Conservation (phyloP, 106 monocot genomes). For the Gastrodia elata region DNA sequence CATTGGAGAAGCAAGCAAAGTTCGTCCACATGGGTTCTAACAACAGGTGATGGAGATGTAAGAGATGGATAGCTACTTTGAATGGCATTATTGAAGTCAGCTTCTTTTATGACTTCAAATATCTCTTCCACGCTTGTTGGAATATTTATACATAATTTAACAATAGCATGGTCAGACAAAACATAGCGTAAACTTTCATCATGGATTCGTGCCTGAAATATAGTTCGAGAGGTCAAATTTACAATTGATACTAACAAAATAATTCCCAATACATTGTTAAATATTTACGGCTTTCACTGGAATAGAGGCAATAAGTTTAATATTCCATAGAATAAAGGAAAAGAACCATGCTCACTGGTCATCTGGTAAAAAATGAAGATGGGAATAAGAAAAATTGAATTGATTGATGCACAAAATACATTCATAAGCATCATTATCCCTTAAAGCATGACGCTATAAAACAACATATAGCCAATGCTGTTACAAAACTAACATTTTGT, state of each 20-base stretch:
- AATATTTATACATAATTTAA: conserved; percentile 39
- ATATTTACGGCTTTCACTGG: background rate
- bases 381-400: background rate
- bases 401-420: background rate
- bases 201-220: conserved; percentile 78
- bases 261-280: conserved; percentile 4
- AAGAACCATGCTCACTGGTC: background rate
- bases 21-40: conserved; percentile 54
- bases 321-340: background rate
- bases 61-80: conserved; percentile 14
- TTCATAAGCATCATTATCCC: background rate
- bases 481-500: background rate
- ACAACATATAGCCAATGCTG: too few relatives aligned
- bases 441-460: too few relatives aligned
- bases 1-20: conserved; percentile 51
- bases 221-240: background rate
- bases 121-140: conserved; percentile 43
- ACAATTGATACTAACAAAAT: background rate
- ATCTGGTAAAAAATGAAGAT: background rate
- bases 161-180: conserved; percentile 77
- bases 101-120: conserved; percentile 32
- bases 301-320: background rate
- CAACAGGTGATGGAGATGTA: conserved; percentile 50
- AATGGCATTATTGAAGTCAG: conserved; percentile 31
- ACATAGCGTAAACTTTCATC: conserved; percentile 88